Evolutionary conservation across 176 grass and related monocot species (phyloP).

Genomic region (Aegilops bicornis): DNA sequence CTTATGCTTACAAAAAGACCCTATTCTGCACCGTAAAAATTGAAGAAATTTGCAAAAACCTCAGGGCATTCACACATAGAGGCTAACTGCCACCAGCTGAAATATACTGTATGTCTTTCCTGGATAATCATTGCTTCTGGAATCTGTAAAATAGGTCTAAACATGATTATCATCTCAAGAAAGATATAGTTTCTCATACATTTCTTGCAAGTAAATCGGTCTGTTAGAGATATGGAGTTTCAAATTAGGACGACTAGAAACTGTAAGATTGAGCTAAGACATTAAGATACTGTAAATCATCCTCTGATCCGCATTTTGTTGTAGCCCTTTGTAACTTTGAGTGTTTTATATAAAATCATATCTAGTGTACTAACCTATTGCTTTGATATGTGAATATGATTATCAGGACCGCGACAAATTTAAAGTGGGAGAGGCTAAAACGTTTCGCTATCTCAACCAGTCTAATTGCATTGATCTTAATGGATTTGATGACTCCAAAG

Average conservation of each 20-base stretch:
- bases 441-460: constrained; percentile 93
- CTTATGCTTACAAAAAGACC: too few relatives aligned
- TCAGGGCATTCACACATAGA: neutral
- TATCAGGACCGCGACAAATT: constrained; percentile 65
- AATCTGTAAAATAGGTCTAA: neutral
- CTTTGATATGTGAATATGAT: constrained; percentile 19
- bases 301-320: neutral
- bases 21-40: constrained; percentile 21
- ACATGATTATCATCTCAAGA: neutral
- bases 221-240: constrained; percentile 2
- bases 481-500: constrained; percentile 79
- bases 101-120: neutral
- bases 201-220: constrained; percentile 16
- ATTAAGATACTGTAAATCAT: neutral
- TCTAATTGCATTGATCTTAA: constrained; percentile 88
- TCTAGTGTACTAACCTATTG: constrained; percentile 11
- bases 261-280: neutral
- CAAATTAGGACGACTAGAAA: neutral
- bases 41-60: neutral
- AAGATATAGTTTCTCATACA: neutral
- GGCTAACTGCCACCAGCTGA: neutral
- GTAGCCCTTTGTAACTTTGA: neutral
- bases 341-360: neutral
- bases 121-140: neutral
- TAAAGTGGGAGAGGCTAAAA: constrained; percentile 74